Conservation (phyloP, 2,329 filamentous ascomycete species). For the Leptosphaerulina australis region DNA sequence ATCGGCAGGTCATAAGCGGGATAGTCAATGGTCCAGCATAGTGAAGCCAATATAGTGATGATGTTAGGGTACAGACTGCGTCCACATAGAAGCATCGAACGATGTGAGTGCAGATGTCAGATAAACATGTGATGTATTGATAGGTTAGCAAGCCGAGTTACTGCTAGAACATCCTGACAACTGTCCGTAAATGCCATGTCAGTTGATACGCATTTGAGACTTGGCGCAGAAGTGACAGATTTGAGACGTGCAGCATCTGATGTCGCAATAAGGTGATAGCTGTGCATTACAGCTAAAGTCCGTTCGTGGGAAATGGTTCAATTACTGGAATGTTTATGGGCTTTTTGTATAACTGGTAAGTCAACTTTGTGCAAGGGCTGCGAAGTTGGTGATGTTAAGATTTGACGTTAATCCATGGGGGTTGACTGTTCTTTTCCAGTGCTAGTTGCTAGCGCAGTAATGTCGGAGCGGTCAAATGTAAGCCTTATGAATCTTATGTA, state of each 20-base stretch:
- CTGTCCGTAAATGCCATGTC: not conserved
- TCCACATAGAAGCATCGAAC: not conserved
- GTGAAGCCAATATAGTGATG: not conserved
- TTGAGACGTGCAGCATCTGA: not conserved
- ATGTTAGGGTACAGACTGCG: not conserved
- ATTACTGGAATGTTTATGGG: no score
- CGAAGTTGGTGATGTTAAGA: not conserved
- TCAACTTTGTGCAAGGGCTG: not conserved
- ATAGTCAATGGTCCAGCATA: not conserved
- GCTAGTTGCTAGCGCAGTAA: not conserved
- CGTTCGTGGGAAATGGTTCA: not conserved
- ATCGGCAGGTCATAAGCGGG: constrained; percentile 1
- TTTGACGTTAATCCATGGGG: not conserved
- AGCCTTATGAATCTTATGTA: not conserved
- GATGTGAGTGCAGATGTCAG: not conserved
- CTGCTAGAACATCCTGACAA: not conserved
- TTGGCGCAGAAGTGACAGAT: constrained; percentile 20
- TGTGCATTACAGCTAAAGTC: constrained; percentile 4
- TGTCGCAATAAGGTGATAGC: constrained; percentile 11
- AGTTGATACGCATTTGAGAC: constrained; percentile 5
- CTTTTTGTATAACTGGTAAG: not conserved
- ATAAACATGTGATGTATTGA: not conserved
- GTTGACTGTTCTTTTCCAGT: not conserved
- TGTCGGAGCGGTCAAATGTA: not conserved
- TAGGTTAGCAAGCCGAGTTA: not conserved